phyloP scores from a whole-genome alignment of 1,139 yeast species.

The Debaryomyces coudertii region DNA sequence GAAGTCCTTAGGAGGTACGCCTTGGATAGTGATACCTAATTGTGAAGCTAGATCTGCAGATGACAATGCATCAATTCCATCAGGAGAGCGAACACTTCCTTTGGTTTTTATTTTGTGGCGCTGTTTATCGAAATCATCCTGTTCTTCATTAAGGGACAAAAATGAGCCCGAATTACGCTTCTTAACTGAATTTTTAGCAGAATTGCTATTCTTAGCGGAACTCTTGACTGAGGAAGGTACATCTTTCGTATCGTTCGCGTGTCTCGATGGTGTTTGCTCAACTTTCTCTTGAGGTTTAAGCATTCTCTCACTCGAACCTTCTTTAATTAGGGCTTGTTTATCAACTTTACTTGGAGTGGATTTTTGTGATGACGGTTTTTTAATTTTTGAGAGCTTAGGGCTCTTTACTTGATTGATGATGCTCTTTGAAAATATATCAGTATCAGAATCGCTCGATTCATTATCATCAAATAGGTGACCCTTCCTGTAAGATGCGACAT shows the following conservation, averaged over 20 bases:
- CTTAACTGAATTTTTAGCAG: constrained; percentile 8
- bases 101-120: constrained; percentile 21
- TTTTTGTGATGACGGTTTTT: constrained; percentile 5
- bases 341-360: constrained; percentile 3
- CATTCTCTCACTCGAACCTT: constrained; percentile 18
- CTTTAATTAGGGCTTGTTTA: constrained; percentile 11
- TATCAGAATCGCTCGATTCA: constrained; percentile 10
- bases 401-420: constrained; percentile 10
- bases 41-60: constrained; percentile 25
- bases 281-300: background rate
- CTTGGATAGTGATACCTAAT: constrained; percentile 33
- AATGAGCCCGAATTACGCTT: background rate
- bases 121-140: constrained; percentile 26
- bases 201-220: background rate
- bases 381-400: constrained; percentile 7
- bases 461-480: constrained; percentile 10
- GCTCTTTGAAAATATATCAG: constrained; percentile 11
- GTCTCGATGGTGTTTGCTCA: background rate
- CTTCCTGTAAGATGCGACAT: background rate
- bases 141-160: constrained; percentile 23
- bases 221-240: background rate
- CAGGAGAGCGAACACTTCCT: constrained; percentile 7
- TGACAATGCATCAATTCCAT: background rate
- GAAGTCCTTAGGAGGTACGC: constrained; percentile 18
- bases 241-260: background rate